A percentile compares a stretch with the other conserved stretches of the same genome.
phyloP scores from a whole-genome alignment of 2,329 filamentous ascomycete genomes.

The Fusarium pseudoanthophilum region DNA sequence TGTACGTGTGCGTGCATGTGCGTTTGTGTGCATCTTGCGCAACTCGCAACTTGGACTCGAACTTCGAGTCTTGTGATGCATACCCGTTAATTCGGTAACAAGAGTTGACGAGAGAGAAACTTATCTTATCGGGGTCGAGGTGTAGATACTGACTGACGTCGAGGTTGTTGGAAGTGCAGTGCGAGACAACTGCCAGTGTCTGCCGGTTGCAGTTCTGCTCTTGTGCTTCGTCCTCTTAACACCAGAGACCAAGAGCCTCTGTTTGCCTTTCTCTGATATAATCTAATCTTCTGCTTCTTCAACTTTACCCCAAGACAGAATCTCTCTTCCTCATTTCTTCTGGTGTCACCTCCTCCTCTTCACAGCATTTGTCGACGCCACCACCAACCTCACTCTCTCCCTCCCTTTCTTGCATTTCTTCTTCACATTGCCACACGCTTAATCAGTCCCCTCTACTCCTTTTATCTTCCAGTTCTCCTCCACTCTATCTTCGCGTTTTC shows the following conservation, averaged over 20 bases:
- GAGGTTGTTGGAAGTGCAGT: neutral
- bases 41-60: constrained; percentile 41
- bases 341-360: constrained; percentile 32
- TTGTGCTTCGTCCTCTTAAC: neutral
- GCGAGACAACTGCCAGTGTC: constrained; percentile 14
- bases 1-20: constrained; percentile 20
- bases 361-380: constrained; percentile 16
- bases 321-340: constrained; percentile 10
- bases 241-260: neutral
- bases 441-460: neutral
- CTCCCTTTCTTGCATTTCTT: neutral
- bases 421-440: neutral
- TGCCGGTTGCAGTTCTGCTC: neutral
- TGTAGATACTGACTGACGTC: neutral
- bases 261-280: neutral
- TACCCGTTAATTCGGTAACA: constrained; percentile 15
- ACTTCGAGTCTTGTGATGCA: constrained; percentile 29
- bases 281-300: neutral
- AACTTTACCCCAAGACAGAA: neutral
- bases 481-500: neutral
- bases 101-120: neutral
- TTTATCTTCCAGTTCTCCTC: neutral
- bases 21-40: constrained; percentile 27
- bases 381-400: constrained; percentile 18
- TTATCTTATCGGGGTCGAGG: neutral